A percentile compares a stretch with the other conserved stretches of the same genome.
These are phyloP conservation scores for Rhodotorula sp. DNA, from an alignment of 1,284 basidiomycete species.

Conservation along the genomic window DNA sequence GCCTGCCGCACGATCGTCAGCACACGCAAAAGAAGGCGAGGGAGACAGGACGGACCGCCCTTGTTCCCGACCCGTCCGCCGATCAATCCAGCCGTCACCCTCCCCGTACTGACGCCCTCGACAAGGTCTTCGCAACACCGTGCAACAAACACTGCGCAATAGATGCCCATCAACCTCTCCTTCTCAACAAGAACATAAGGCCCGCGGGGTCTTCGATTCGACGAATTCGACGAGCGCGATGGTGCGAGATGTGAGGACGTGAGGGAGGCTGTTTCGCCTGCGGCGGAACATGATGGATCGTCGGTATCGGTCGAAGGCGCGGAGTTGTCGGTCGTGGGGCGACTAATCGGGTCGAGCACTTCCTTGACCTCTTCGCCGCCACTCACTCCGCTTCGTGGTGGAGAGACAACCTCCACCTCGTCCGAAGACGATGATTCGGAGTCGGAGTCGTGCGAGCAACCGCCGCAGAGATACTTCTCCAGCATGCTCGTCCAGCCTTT, in stretches of 20 bases:
- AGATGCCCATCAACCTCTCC: constrained; percentile 84
- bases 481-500: constrained; percentile 49
- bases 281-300: neutral
- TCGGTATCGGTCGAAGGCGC: neutral
- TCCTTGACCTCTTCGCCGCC: neutral
- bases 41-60: constrained; percentile 56
- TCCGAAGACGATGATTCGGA: constrained; percentile 3
- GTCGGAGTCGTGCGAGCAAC: constrained; percentile 17
- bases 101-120: constrained; percentile 52
- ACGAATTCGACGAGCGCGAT: neutral
- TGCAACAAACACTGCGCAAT: constrained; percentile 55
- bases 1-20: constrained; percentile 41
- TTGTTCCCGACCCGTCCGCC: constrained; percentile 76
- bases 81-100: constrained; percentile 80
- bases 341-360: neutral
- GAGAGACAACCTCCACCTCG: neutral
- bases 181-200: constrained; percentile 79
- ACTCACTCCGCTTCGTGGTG: no score
- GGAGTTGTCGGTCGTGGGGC: neutral
- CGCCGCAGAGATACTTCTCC: constrained; percentile 50
- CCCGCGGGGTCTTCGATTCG: constrained; percentile 1
- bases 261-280: neutral
- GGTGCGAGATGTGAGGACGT: neutral
- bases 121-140: constrained; percentile 53
- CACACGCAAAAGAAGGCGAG: neutral